These are phyloP conservation scores for Medicago ruthenica DNA, from an alignment of 306 rosid genomes.

Conservation along the genomic window DNA sequence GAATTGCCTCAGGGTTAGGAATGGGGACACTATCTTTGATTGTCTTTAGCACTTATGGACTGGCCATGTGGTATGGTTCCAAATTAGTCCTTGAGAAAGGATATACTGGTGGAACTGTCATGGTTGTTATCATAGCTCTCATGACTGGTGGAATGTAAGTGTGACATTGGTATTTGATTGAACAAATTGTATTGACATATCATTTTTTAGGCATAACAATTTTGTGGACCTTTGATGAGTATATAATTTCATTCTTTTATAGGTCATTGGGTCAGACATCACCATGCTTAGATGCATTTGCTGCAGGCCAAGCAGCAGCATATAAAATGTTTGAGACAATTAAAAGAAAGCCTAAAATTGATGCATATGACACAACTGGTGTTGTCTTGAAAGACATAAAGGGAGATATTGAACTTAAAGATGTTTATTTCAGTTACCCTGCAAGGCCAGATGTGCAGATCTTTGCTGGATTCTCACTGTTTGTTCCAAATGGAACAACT, in stretches of 20 bases:
- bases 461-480: slow-evolving; percentile 78
- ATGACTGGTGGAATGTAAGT: slow-evolving; percentile 94
- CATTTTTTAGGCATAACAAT: background rate
- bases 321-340: slow-evolving; percentile 90
- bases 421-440: slow-evolving; percentile 81
- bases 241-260: slow-evolving; percentile 22
- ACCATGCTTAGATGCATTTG: slow-evolving; percentile 78
- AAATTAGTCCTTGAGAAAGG: slow-evolving; percentile 69
- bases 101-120: slow-evolving; percentile 75
- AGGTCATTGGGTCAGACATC: slow-evolving; percentile 90
- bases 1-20: slow-evolving; percentile 72
- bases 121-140: slow-evolving; percentile 65
- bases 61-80: slow-evolving; percentile 90
- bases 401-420: slow-evolving; percentile 81
- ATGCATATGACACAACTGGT: slow-evolving; percentile 73
- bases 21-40: slow-evolving; percentile 53
- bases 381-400: slow-evolving; percentile 59
- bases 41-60: slow-evolving; percentile 72
- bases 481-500: slow-evolving; percentile 69
- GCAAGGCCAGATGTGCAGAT: slow-evolving; percentile 79
- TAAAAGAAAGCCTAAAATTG: slow-evolving; percentile 66
- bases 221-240: background rate
- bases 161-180: background rate
- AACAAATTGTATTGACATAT: background rate
- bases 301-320: slow-evolving; percentile 88